Base-by-base conservation (phyloP, 1,139 yeast genomes). In the Pneumocystis sp. region DNA sequence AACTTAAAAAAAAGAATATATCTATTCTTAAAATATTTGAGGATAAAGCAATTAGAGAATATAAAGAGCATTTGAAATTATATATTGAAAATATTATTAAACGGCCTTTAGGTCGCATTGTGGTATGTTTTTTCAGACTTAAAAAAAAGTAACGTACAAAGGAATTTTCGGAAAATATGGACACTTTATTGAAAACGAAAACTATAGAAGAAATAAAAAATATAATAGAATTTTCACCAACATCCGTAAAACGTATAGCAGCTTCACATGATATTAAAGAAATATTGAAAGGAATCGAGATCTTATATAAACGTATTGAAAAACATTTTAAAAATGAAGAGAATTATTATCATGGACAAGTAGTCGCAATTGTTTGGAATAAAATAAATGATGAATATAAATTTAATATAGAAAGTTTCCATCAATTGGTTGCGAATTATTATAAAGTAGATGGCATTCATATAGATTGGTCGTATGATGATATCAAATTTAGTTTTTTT, bases 121-220 rank as follows among this genome's bases (percentile, higher is more conserved):
- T 50, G 34, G 57, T 50, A 50, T 29, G 19, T 1, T 50, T 25
- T 25, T 50, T 25, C 25, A 21, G 4, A 50, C 12, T n/a, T 44
- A 44, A 25, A 25, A 25, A 50, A 50, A 25, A 25, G n/a, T 50
- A 50, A 50, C 21, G 3, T 50, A 25, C 12, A 25, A 77, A 82
- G 45, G 85, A 84, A 40, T 86, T 87, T 73, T 82, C 89, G 4
- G 81, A 81, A 62, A 89, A 85, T 61, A 83, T 86, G 63, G 86
- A 85, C 65, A 79, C 82, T 1, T 74, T 84, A 35, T 73, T 79
- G 5, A 78, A 79, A 60, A 69, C 69, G 7, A 64, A 63, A 8
- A 74, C 73, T 1, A 69, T 68, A 2, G 77, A 77, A n/a, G 78
- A 80, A 66, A 84, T 84, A 2, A 80, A 85, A 1, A 81, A 80